Conservation (phyloP, 2,329 filamentous ascomycete genomes). For the Monilinia laxa region DNA sequence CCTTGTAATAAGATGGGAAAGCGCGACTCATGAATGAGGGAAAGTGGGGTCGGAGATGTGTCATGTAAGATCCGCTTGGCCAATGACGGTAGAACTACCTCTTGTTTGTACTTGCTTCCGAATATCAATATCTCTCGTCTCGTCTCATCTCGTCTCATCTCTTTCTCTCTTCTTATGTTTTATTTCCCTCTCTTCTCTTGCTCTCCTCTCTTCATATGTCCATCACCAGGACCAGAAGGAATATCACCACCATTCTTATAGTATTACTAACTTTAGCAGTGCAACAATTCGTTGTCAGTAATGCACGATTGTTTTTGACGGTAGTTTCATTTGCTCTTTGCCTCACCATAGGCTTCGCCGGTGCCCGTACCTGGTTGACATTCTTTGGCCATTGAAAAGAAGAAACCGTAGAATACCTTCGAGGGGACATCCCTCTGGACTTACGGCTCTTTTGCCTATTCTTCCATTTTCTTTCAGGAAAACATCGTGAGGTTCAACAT, state of each 20-base stretch:
- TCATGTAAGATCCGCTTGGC: constrained; percentile 24
- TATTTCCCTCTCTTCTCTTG: constrained; percentile 15
- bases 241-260: constrained; percentile 27
- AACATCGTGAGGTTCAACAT: constrained; percentile 10
- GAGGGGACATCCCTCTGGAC: neutral
- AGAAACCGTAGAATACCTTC: constrained; percentile 2
- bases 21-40: constrained; percentile 26
- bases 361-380: constrained; percentile 20
- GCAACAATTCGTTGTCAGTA: neutral
- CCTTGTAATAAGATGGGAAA: constrained; percentile 16
- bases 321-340: constrained; percentile 15
- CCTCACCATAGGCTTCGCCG: constrained; percentile 16
- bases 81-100: neutral
- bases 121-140: neutral
- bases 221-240: constrained; percentile 25
- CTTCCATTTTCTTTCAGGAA: constrained; percentile 13
- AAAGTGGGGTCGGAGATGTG: constrained; percentile 24
- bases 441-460: constrained; percentile 9
- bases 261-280: constrained; percentile 31
- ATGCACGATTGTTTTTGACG: constrained; percentile 12
- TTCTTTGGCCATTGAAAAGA: constrained; percentile 26
- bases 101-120: constrained; percentile 15
- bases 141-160: neutral
- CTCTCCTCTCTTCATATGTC: constrained; percentile 23
- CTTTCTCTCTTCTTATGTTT: constrained; percentile 7